A percentile compares a stretch with the other conserved stretches of the same genome.
These are phyloP conservation scores for Entrophospora sp. DNA, from an alignment of 192 early-diverging fungal genomes.

Conservation along the genomic window DNA sequence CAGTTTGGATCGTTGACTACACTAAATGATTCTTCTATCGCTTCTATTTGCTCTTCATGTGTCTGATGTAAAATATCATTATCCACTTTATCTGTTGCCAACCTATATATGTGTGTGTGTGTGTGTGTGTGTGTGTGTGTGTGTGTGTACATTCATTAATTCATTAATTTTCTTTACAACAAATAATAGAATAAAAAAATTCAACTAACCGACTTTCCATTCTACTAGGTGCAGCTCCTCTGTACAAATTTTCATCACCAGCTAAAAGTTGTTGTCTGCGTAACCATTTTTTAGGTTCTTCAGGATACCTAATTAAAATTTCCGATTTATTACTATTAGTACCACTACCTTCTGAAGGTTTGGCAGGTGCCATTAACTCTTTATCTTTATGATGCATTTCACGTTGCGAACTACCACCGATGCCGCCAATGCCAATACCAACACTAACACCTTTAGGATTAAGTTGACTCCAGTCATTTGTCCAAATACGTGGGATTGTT, in stretches of 20 bases:
- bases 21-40: neutral
- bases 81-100: neutral
- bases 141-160: neutral
- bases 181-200: neutral
- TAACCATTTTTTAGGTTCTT: constrained; percentile 2
- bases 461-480: no score
- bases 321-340: neutral
- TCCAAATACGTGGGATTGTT: no score
- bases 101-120: neutral
- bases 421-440: no score
- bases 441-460: no score
- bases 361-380: neutral
- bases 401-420: no score
- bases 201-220: constrained; percentile 7
- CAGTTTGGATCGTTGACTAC: neutral
- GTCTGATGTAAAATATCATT: neutral
- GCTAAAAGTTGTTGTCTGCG: constrained; percentile 2
- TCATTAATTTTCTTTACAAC: neutral
- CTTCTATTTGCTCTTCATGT: neutral
- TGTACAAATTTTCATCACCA: neutral
- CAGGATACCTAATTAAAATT: neutral
- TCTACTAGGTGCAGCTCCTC: neutral
- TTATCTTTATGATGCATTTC: neutral
- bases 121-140: no score
- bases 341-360: neutral